phyloP scores from a whole-genome alignment of 2,329 filamentous ascomycete species.

The Sclerotinia sclerotiorum region DNA sequence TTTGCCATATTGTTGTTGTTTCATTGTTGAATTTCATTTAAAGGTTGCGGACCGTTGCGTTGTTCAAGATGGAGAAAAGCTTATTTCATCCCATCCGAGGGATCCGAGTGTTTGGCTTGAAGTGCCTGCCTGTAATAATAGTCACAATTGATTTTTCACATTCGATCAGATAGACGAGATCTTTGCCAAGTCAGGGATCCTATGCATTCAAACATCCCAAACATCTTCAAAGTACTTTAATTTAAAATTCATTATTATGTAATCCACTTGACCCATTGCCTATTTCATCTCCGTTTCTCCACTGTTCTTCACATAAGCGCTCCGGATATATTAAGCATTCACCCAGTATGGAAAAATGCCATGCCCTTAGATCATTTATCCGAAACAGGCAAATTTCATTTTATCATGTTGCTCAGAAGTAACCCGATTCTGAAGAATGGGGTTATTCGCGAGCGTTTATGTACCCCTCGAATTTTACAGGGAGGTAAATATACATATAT shows the following conservation, averaged over 20 bases:
- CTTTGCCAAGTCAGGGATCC: not conserved
- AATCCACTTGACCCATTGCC: not conserved
- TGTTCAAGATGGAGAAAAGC: slow-evolving; percentile 5
- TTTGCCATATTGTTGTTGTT: not conserved
- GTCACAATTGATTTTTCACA: slow-evolving; percentile 6
- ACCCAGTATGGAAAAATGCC: slow-evolving; percentile 12
- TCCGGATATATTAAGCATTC: slow-evolving; percentile 12
- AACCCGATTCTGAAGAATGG: not conserved
- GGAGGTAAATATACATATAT: slow-evolving; percentile 6
- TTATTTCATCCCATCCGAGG: slow-evolving; percentile 9
- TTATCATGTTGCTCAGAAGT: not conserved
- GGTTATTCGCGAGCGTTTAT: not conserved
- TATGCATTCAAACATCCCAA: too few species aligned
- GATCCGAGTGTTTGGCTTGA: not conserved
- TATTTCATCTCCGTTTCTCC: slow-evolving; percentile 9
- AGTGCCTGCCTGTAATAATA: not conserved
- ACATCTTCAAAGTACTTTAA: not conserved
- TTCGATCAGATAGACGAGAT: slow-evolving; percentile 13
- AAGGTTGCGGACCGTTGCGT: not conserved
- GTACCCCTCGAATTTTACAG: not conserved
- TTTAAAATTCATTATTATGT: not conserved
- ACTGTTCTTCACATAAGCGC: slow-evolving; percentile 8
- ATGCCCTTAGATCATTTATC: slow-evolving; percentile 19
- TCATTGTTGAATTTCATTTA: not conserved
- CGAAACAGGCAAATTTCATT: slow-evolving; percentile 21